Conservation (phyloP, 169 alveolate genomes). For the Neospora caninum region DNA sequence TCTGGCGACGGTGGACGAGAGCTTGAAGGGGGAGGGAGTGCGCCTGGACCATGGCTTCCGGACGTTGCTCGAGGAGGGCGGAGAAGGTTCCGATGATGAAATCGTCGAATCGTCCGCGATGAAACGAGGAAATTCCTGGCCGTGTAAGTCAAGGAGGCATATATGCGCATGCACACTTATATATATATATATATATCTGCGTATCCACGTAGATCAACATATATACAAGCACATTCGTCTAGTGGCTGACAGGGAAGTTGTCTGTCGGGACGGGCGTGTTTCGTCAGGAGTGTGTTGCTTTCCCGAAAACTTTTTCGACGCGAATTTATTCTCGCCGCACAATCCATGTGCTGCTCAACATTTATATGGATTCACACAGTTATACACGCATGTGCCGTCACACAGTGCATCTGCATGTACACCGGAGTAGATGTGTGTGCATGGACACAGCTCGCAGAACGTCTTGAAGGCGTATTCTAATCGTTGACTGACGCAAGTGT, state of each 20-base stretch:
- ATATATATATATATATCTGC: too few species aligned
- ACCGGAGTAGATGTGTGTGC: background rate
- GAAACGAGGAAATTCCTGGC: constrained; percentile 39
- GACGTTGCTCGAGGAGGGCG: background rate
- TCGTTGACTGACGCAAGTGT: too few species aligned
- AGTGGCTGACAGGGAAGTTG: too few species aligned
- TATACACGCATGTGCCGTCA: background rate
- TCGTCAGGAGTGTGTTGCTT: too few species aligned
- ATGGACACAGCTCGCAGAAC: background rate
- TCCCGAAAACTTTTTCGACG: too few species aligned
- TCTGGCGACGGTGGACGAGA: background rate
- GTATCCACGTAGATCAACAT: too few species aligned
- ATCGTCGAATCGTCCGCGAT: background rate
- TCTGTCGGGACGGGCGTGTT: too few species aligned
- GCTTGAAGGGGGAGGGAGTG: background rate
- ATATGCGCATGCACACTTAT: background rate
- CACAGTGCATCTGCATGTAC: background rate
- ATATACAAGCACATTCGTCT: too few species aligned
- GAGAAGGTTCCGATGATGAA: background rate
- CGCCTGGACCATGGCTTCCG: background rate
- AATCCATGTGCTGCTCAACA: too few species aligned
- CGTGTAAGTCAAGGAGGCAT: background rate
- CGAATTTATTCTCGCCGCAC: too few species aligned
- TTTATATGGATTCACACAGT: too few species aligned
- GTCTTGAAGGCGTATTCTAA: background rate